Conservation (phyloP, 1,139 yeast genomes). For the Trichomonascaceae sp. region DNA sequence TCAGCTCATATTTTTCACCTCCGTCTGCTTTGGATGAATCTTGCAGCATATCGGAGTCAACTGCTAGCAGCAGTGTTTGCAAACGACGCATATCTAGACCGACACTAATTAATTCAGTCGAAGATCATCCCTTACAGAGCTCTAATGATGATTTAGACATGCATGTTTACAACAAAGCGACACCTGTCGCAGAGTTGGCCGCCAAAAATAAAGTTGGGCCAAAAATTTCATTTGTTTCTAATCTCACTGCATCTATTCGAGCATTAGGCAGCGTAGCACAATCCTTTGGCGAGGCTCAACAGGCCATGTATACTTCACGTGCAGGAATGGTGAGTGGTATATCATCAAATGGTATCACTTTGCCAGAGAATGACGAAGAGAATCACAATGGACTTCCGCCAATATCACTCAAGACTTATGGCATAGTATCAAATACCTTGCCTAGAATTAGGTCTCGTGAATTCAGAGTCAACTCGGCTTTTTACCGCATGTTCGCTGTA, state of each 20-base stretch:
- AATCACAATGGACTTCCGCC: conserved; percentile 9
- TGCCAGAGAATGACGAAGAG: neutral
- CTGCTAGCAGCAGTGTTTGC: neutral
- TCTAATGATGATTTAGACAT: neutral
- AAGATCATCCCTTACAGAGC: neutral
- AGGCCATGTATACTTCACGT: conserved; percentile 15
- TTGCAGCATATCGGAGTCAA: neutral
- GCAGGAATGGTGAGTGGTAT: conserved; percentile 27
- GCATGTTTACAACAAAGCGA: neutral
- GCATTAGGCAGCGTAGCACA: conserved; percentile 26
- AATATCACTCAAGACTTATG: conserved; percentile 29
- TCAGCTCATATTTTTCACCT: neutral
- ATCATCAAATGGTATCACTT: conserved; percentile 13
- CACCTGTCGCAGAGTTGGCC: neutral
- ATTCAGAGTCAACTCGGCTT: conserved; percentile 33
- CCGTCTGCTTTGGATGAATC: neutral
- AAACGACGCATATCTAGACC: neutral
- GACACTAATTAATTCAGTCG: neutral
- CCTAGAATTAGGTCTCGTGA: conserved; percentile 31
- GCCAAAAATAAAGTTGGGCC: neutral
- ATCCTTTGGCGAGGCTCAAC: conserved; percentile 24
- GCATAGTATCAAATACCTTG: conserved; percentile 27
- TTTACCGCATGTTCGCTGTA: conserved; percentile 33
- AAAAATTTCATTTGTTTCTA: conserved; percentile 8
- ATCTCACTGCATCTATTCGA: conserved; percentile 20